Base-by-base conservation (phyloP, 257 asterid species). In the Catharanthus roseus region DNA sequence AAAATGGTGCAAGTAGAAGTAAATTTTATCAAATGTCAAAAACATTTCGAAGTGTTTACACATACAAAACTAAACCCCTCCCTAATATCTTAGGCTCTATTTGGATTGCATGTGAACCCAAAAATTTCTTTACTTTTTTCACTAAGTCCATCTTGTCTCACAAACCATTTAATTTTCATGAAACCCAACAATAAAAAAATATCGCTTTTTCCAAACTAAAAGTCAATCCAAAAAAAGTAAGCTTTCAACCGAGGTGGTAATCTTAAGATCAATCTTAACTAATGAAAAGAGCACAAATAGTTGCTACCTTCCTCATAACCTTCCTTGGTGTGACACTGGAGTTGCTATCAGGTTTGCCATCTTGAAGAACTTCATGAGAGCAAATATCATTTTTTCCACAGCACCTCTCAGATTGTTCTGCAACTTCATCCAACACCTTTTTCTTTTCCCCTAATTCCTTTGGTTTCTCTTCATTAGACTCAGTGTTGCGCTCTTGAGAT, bases 321-420 rank as follows among this genome's bases (percentile, higher is more conserved):
- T 81, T 91, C 75, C 73, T 82, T 23, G 82, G 81, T 71, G 69
- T 74, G 61, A 72, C 58, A 74, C 70, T 67, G 56, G 83, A 70
- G 65, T 78, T 83, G 69, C 74, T 77, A 72, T 80, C 85, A 63
- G 79, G 69, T 72, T 76, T 89, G 56, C 91, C 82, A 78, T 84
- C 86, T 72, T 70, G 86, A 75, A 90, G 95, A 81, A 90, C 88
- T 77, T 86, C 86, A 64, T 78, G 90, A 72, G 89, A 80, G 69
- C 91, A 90, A 70, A 90, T 88, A 56, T 77, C 95, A 60, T 88
- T 79, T 74, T 80, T 78, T 10, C 93, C 96, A 70, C 85, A 74
- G 79, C 85, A 85, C 74, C 80, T 75, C 56, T 85, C 86, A 38
- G 84, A 76, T 65, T 84, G 85, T 58, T 81, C 83, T 26, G 66